phyloP scores from a whole-genome alignment of 2,329 filamentous ascomycete species.

The Rhynchosporium agropyri region DNA sequence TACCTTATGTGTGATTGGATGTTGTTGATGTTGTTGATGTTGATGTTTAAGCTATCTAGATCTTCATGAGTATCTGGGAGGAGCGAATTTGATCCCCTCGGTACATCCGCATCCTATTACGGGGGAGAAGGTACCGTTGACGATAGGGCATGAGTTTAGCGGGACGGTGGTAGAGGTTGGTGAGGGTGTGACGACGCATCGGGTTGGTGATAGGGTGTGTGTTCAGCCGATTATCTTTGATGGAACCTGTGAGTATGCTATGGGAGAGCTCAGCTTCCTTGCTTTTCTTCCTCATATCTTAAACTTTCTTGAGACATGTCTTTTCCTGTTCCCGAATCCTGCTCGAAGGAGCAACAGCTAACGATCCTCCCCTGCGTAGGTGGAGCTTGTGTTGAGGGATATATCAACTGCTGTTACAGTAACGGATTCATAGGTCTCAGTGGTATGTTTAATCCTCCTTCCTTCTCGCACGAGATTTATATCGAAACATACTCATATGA shows the following conservation, averaged over 20 bases:
- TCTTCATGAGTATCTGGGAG: slow-evolving; percentile 52
- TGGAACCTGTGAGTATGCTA: slow-evolving; percentile 40
- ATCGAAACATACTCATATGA: slow-evolving; percentile 5
- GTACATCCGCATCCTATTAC: slow-evolving; percentile 55
- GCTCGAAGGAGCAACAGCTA: too few species aligned
- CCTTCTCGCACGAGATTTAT: background rate
- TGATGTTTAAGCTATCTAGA: slow-evolving; percentile 7
- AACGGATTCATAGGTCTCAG: slow-evolving; percentile 33
- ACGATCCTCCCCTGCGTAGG: too few species aligned
- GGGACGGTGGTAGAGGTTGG: slow-evolving; percentile 72
- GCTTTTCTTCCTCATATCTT: too few species aligned
- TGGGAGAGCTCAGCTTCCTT: too few species aligned
- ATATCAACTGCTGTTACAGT: slow-evolving; percentile 33
- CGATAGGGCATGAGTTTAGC: slow-evolving; percentile 83
- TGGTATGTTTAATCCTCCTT: slow-evolving; percentile 19
- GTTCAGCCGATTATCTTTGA: slow-evolving; percentile 57
- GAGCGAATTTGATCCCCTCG: slow-evolving; percentile 52
- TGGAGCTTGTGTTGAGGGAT: slow-evolving; percentile 50
- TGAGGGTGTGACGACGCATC: slow-evolving; percentile 51
- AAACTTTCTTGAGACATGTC: too few species aligned
- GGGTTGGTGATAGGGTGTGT: slow-evolving; percentile 51
- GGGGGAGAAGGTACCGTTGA: slow-evolving; percentile 53
- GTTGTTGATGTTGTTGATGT: background rate
- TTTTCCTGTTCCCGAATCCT: too few species aligned
- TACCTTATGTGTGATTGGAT: background rate